Conservation (phyloP, 140 eudicot species). For the Anethum foeniculum region DNA sequence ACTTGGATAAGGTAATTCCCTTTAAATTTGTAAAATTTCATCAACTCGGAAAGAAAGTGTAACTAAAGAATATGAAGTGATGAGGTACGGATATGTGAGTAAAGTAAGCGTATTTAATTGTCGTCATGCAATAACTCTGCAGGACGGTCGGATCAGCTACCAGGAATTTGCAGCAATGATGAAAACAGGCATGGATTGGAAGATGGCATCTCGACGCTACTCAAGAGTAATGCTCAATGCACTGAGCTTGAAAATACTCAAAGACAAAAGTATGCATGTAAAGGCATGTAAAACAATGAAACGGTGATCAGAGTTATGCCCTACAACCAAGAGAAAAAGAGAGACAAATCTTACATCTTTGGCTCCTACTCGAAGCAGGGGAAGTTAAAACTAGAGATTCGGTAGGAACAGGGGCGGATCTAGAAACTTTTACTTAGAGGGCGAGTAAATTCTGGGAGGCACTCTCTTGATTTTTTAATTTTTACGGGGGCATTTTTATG, state of each 20-base stretch:
- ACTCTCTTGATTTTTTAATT: no score
- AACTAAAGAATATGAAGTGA: neutral
- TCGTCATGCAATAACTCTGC: neutral
- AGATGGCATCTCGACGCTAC: conserved; percentile 79
- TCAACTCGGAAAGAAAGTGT: neutral
- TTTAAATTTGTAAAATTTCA: neutral
- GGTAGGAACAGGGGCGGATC: no score
- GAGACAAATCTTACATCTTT: neutral
- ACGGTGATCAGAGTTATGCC: neutral
- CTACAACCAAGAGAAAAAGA: neutral
- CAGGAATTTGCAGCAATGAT: conserved; percentile 78
- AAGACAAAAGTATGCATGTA: conserved; percentile 35
- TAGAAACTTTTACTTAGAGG: no score
- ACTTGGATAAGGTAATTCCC: conserved; percentile 68
- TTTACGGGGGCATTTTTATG: no score
- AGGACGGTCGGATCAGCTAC: conserved; percentile 89
- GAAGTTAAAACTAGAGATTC: neutral
- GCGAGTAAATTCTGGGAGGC: no score
- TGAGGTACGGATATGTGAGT: neutral
- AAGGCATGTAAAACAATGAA: conserved; percentile 11
- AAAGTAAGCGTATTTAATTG: neutral
- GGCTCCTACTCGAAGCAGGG: neutral
- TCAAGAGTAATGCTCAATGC: conserved; percentile 80
- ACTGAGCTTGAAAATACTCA: conserved; percentile 72
- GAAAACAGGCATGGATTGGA: conserved; percentile 88